A percentile compares a stretch with the other conserved stretches of the same genome.
These are phyloP conservation scores for Lasiodiplodia sp. DNA, from an alignment of 2,329 filamentous ascomycete genomes.

Conservation along the genomic window DNA sequence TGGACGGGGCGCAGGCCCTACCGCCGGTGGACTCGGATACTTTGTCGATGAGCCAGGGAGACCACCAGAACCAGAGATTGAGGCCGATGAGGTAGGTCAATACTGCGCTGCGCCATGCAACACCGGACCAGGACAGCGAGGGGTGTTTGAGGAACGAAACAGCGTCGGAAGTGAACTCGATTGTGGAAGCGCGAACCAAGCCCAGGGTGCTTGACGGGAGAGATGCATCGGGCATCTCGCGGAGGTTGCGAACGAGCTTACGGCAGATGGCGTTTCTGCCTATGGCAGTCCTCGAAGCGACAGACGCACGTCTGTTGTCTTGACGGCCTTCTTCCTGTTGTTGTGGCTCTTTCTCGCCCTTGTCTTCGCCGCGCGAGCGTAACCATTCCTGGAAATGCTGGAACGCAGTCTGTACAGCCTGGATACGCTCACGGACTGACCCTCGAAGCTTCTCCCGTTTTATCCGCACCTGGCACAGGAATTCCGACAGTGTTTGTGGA, in stretches of 20 bases:
- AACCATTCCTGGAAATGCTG: background rate
- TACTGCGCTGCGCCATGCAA: constrained; percentile 15
- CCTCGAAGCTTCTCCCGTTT: background rate
- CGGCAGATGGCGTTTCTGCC: background rate
- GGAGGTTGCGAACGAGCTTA: background rate
- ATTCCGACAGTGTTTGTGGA: background rate
- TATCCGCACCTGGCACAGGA: background rate
- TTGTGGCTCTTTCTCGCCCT: background rate
- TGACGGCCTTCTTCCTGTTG: no score
- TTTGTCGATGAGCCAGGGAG: background rate
- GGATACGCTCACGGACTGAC: background rate
- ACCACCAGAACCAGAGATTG: constrained; percentile 15
- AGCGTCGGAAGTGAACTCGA: background rate
- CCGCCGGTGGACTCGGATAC: background rate
- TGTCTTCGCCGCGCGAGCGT: background rate
- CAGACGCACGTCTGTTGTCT: background rate
- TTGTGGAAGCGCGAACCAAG: background rate
- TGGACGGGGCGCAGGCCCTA: background rate
- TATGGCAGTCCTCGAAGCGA: background rate
- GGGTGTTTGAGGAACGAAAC: constrained; percentile 14
- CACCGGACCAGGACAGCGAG: constrained; percentile 7
- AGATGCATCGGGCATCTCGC: background rate
- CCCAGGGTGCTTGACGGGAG: background rate
- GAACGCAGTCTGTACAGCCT: background rate
- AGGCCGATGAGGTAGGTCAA: constrained; percentile 8